Base-by-base conservation (phyloP, 140 eudicot genomes). In the Artemisia princeps region DNA sequence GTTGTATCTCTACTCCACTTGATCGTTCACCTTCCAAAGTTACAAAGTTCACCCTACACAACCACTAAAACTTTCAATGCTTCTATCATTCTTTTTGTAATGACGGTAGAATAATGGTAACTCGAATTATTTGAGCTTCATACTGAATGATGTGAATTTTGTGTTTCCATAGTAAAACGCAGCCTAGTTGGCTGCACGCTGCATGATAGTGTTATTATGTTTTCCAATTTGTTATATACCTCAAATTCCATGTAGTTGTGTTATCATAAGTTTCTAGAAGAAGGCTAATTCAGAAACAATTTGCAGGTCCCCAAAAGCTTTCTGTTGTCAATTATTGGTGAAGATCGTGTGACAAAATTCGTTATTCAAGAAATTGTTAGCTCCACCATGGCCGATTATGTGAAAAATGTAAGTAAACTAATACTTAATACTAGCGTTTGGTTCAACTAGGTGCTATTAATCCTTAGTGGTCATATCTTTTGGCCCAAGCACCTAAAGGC, bases 311-410 rank as follows among this genome's bases (percentile, higher is more conserved):
- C 97, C 37, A 87, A 75, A 72, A 77, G 78, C 72, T 81, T 90
- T 56, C 80, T 90, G 17, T 73, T 87, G 69, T 78, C 77, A 48
- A 84, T 87, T 49, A 78, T 90, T 23, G 97, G 97, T 71, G 86
- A 87, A 83, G 86, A 83, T 10, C 86, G 85, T 33, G 94, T 90
- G 51, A 83, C 84, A 44, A 84, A 83, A 17, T 90, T 90, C 33
- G 90, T 83, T 6, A 79, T 90, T 50, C 94, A 81, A 64, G 95
- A 90, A 77, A 90, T 90, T 17, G 84, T 90, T 51, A 84, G 74
- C 84, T 80, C 94, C 66, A 83, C 95, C 16, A 20, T 87, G 76
- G 90, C 79, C 4, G 84, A 83, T 65, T 90, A 83, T 81, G 95
- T 80, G 60, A 80, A 83, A 58, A 72, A 87, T 86, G 97, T 72